These are phyloP conservation scores for Dacryopinax primogenitus DNA, from an alignment of 768 basidiomycete species.

Conservation along the genomic window DNA sequence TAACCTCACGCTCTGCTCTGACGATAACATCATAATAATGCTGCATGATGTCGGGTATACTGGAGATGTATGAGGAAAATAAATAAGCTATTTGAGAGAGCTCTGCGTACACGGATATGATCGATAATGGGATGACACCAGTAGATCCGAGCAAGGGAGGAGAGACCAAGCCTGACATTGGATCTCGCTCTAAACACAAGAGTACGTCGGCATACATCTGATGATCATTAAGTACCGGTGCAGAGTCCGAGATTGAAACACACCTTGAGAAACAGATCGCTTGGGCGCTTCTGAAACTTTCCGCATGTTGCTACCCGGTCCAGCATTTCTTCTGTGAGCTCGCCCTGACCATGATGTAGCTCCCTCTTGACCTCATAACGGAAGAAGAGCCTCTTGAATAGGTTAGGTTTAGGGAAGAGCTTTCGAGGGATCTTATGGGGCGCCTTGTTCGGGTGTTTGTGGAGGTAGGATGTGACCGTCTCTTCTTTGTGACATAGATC, in stretches of 20 bases:
- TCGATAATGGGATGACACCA: constrained; percentile 48
- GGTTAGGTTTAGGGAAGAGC: constrained; percentile 31
- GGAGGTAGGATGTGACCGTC: constrained; percentile 35
- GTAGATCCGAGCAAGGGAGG: constrained; percentile 51
- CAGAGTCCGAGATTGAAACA: constrained; percentile 14
- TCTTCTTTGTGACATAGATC: constrained; percentile 25
- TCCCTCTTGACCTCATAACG: constrained; percentile 23
- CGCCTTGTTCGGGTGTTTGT: constrained; percentile 27
- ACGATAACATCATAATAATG: constrained; percentile 54
- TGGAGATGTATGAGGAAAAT: constrained; percentile 18
- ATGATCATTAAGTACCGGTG: neutral
- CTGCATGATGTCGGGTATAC: constrained; percentile 59
- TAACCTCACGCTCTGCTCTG: constrained; percentile 47
- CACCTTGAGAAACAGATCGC: constrained; percentile 50
- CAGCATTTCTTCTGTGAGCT: constrained; percentile 33
- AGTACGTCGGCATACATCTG: constrained; percentile 55
- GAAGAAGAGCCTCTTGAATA: constrained; percentile 23
- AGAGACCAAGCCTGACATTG: constrained; percentile 44
- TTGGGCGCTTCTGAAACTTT: constrained; percentile 41
- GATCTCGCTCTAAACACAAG: constrained; percentile 42
- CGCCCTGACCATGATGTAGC: constrained; percentile 20
- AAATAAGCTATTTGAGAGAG: neutral
- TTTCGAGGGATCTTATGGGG: constrained; percentile 31
- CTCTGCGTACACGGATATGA: constrained; percentile 42
- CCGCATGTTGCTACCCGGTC: constrained; percentile 39